phyloP scores from a whole-genome alignment of 2,329 filamentous ascomycete genomes.

The Colletotrichum sp. region DNA sequence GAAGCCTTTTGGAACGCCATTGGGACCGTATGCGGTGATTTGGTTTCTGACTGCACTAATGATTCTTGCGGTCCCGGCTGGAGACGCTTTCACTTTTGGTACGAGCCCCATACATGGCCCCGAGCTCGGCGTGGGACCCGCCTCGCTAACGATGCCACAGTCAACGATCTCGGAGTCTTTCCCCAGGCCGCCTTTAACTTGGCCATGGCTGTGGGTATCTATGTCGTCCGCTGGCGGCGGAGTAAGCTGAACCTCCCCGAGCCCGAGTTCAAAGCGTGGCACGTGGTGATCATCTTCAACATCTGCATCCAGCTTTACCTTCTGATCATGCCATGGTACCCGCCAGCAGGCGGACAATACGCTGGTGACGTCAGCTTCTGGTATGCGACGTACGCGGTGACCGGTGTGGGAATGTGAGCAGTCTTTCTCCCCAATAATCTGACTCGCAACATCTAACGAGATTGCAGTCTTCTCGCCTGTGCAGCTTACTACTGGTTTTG shows the following conservation, averaged over 20 bases:
- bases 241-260: constrained; percentile 51
- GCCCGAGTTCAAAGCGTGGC: constrained; percentile 65
- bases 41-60: constrained; percentile 63
- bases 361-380: constrained; percentile 75
- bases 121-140: neutral
- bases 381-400: constrained; percentile 73
- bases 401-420: constrained; percentile 67
- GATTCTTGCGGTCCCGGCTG: constrained; percentile 64
- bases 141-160: neutral
- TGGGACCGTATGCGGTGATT: constrained; percentile 63
- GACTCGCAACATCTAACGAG: neutral
- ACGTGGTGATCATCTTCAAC: constrained; percentile 62
- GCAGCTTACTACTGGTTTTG: constrained; percentile 63
- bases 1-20: constrained; percentile 65
- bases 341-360: constrained; percentile 62
- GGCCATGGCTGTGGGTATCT: constrained; percentile 61
- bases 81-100: constrained; percentile 69
- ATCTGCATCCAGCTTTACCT: constrained; percentile 65
- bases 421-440: neutral
- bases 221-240: constrained; percentile 61
- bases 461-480: constrained; percentile 53
- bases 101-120: constrained; percentile 12
- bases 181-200: constrained; percentile 64
- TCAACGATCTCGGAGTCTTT: constrained; percentile 53
- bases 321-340: constrained; percentile 75